These are phyloP conservation scores for Candida oleophila DNA, from an alignment of 805 yeast genomes.

Conservation along the genomic window DNA sequence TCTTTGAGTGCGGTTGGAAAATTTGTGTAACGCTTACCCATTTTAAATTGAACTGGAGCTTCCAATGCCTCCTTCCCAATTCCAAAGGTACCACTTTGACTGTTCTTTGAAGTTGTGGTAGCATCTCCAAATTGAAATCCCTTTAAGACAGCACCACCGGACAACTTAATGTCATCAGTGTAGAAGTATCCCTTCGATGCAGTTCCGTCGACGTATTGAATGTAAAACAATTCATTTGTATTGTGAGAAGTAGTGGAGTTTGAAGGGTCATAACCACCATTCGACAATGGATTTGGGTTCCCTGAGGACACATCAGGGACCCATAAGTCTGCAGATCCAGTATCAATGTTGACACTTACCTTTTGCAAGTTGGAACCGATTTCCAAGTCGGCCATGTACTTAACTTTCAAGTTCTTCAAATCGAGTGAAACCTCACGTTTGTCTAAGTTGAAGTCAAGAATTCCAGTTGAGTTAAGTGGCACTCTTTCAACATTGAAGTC, in stretches of 20 bases:
- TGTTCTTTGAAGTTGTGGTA: not conserved
- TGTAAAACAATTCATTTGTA: constrained; percentile 17
- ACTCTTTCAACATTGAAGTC: not conserved
- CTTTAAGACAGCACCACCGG: not conserved
- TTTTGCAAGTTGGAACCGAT: constrained; percentile 18
- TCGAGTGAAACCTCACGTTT: not conserved
- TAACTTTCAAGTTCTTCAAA: constrained; percentile 9
- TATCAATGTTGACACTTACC: constrained; percentile 27
- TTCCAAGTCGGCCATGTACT: constrained; percentile 13
- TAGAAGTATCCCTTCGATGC: constrained; percentile 16
- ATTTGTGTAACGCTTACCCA: constrained; percentile 33
- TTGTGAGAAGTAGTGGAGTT: constrained; percentile 29
- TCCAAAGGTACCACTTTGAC: not conserved
- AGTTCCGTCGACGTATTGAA: constrained; percentile 14
- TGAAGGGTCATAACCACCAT: constrained; percentile 22
- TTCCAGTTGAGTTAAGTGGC: not conserved
- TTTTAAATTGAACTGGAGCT: constrained; percentile 1
- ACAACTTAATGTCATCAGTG: constrained; percentile 7
- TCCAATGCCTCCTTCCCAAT: not conserved
- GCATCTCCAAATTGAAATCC: not conserved
- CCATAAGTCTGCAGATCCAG: constrained; percentile 35
- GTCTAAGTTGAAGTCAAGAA: not conserved
- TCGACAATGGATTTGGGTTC: too few species aligned
- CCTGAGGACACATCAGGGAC: constrained; percentile 9
- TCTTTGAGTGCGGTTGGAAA: constrained; percentile 35